A percentile compares a stretch with the other conserved stretches of the same genome.
Conservation (phyloP, 306 rosid species). For the Erythrophleum fordii region DNA sequence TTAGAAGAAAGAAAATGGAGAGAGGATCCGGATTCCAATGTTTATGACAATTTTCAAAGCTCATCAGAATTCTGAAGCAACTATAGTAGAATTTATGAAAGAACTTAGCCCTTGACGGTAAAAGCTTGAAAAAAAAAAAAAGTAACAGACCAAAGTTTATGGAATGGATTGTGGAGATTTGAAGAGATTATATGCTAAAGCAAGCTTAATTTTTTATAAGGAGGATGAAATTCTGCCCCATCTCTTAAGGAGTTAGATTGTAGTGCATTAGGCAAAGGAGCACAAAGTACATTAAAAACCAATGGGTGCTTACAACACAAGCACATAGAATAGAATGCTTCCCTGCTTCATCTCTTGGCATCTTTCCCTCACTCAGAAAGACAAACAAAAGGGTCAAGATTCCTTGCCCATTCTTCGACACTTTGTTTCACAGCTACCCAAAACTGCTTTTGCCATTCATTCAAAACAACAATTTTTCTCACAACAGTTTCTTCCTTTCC, state of each 20-base stretch:
- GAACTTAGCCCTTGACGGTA: too few relatives aligned
- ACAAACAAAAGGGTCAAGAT: constrained; percentile 68
- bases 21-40: too few relatives aligned
- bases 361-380: constrained; percentile 45
- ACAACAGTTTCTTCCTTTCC: constrained; percentile 8
- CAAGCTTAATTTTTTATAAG: not conserved
- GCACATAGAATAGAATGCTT: constrained; percentile 30
- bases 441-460: not conserved
- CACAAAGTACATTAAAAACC: constrained; percentile 12
- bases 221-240: too few relatives aligned
- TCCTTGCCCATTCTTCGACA: constrained; percentile 64
- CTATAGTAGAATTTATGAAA: too few relatives aligned
- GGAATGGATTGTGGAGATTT: too few relatives aligned
- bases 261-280: constrained; percentile 31
- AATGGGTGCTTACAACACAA: constrained; percentile 34
- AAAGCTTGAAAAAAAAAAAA: too few relatives aligned
- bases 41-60: too few relatives aligned
- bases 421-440: not conserved
- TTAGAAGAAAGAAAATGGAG: too few relatives aligned
- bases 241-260: not conserved
- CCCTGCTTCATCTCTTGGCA: constrained; percentile 42
- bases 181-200: not conserved
- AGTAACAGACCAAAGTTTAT: too few relatives aligned
- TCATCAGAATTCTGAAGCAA: too few relatives aligned
- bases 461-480: not conserved